phyloP scores from a whole-genome alignment of 2,329 filamentous ascomycete genomes.

The Fusarium nematophilum region DNA sequence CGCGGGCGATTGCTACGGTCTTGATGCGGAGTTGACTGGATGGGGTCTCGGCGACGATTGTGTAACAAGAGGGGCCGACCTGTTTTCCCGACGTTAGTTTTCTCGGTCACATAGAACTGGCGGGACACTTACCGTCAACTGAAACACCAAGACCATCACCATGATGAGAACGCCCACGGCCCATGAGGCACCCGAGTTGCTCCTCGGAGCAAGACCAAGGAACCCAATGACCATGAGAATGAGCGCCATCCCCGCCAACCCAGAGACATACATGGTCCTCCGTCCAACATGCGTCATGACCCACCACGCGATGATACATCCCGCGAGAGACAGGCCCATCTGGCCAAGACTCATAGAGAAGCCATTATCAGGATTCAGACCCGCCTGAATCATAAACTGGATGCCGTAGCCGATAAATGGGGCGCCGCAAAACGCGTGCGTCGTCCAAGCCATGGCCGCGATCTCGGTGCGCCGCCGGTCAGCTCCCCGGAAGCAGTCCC shows the following conservation, averaged over 20 bases:
- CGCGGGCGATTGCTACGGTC: slow-evolving; percentile 52
- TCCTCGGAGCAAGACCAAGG: slow-evolving; percentile 45
- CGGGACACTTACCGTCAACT: too few relatives aligned
- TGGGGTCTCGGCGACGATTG: slow-evolving; percentile 52
- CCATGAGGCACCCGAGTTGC: slow-evolving; percentile 47
- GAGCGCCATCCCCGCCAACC: slow-evolving; percentile 44
- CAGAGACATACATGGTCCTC: slow-evolving; percentile 51
- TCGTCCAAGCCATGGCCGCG: slow-evolving; percentile 39
- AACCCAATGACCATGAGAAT: slow-evolving; percentile 55
- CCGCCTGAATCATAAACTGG: slow-evolving; percentile 57
- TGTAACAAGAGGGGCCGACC: slow-evolving; percentile 45
- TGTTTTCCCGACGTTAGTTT: too few relatives aligned
- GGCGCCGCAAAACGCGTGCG: slow-evolving; percentile 38
- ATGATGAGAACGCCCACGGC: slow-evolving; percentile 52
- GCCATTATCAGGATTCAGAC: slow-evolving; percentile 50
- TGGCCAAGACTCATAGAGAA: slow-evolving; percentile 54
- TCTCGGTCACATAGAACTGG: too few relatives aligned
- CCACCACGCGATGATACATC: slow-evolving; percentile 54
- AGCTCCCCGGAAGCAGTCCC: slow-evolving; percentile 32
- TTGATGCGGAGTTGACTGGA: slow-evolving; percentile 53
- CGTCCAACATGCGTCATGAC: slow-evolving; percentile 53
- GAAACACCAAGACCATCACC: slow-evolving; percentile 53
- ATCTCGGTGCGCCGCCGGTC: slow-evolving; percentile 45
- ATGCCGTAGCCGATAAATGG: slow-evolving; percentile 36
- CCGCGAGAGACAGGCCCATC: slow-evolving; percentile 53